Base-by-base conservation (phyloP, 1,284 basidiomycete species). In the Naganishia cerealis region DNA sequence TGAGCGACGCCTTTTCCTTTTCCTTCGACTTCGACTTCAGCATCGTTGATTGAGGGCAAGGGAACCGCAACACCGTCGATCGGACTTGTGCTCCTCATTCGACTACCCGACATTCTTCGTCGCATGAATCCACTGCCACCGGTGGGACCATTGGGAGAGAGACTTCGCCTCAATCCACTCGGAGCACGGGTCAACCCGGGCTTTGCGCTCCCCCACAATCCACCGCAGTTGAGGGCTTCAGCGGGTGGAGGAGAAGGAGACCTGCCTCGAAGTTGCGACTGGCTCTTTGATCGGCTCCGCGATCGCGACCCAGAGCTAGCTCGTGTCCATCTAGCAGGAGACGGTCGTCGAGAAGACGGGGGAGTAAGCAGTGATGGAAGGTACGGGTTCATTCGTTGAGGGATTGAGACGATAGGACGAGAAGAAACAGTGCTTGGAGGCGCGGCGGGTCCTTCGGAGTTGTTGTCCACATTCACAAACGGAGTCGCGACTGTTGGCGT, bases 71-170 rank as follows among this genome's bases (percentile, higher is more conserved):
- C 38, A 42, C 61, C 61, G n/a, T 40, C 61, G 18, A 63, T 39
- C n/a, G 61, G 61, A 54, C 50, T 54, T 12, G 61, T 63, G 50
- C 61, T 63, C 36, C 61, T 36, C 38, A 63, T 63, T 54, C 61
- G 50, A 29, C 61, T 63, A 42, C 61, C 61, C n/a, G 61, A 63
- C 61, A 63, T 63, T 53, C 61, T n/a, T 15, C 61, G 61, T 16
- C 50, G 61, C 61, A 62, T 52, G 26, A 62, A 50, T 33, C 59
- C 38, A 38, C 46, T 52, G 12, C 59, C 59, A n/a, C 50, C 48
- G 5, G 21, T 39, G 10, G 50, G 61, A 42, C 36, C 40, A 8
- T 18, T 38, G 1, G 61, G 61, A 12, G 61, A 63, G 26, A 63
- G 52, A 33, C 61, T 63, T 26, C 61, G 52, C 48, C 61, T 53